Base-by-base conservation (phyloP, 768 basidiomycete species). In the Pulveroboletus sp. region DNA sequence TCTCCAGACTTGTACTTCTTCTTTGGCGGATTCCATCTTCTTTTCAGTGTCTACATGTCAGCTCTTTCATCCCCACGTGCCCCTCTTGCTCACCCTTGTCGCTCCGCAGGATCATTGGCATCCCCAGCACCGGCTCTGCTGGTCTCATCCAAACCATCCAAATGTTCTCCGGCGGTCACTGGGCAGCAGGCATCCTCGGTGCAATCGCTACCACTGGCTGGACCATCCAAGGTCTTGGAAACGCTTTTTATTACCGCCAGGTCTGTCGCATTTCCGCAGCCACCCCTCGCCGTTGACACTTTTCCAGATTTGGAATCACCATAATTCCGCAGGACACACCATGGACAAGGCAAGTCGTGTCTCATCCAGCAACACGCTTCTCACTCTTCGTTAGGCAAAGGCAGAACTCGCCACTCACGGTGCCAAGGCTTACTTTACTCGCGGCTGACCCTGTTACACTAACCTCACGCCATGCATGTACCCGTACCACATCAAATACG, bases 51-150 rank as follows among this genome's bases (percentile, higher is more conserved):
- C 63, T 98, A 97, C 74, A 91, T 90, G 92, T 90, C 64, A 74
- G 84, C 59, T 11, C 51, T 17, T 31, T 38, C 32, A 12, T 14
- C 2, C 17, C 38, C 24, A 0, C 12, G 2, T 39, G 47, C 47
- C 47, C 35, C 40, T 38, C 57, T 13, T 58, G 50, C 55, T 63
- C 51, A 57, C 52, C 40, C 55, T 56, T 58, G 61, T 63, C 52
- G 51, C 51, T 63, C 39, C 46, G 41, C 43, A 94, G 90, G 90
- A 85, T 94, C 67, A 84, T 98, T 65, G 95, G 95, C 56, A 87
- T 97, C 60, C 93, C 94, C 49, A 90, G 90, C 52, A 95, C 95
- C 38, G 97, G 97, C 31, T 91, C 93, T 39, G 94, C 93, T 23
- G 95, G 97, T 14, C 76, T 99, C 43, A 94, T 98, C 62, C 90